Base-by-base conservation (phyloP, 2,329 filamentous ascomycete genomes). In the Botrytis medusae region DNA sequence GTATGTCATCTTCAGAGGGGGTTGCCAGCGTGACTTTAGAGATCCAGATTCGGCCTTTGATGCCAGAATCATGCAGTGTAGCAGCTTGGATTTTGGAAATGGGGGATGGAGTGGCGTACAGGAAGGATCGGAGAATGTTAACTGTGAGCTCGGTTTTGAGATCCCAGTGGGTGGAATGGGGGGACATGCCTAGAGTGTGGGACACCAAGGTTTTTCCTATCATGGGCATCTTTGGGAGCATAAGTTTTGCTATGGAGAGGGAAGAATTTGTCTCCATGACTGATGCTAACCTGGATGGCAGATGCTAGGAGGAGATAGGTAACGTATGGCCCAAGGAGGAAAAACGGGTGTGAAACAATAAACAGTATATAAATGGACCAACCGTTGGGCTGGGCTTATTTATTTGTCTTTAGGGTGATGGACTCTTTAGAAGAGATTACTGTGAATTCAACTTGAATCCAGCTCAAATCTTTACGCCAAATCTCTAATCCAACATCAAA, bases 41-140 rank as follows among this genome's bases (percentile, higher is more conserved):
- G 37, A 97, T 86, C 95, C 95, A 98, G 76, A 96, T 89, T 62
- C 88, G 88, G 6, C 94, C 94, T 79, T 93, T 94, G 79, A 97
- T 85, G 0, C 89, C 89, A 0, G 87, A 87, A 71, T 92, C 91
- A 72, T 85, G 88, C 61, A 88, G 83, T 1, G 88, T 87, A 22
- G 88, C 77, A 59, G 83, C 84, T 82, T 98, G 95, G 9, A 87
- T 83, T 74, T 89, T 86, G 0, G 87, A 84, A 42, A 97, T 83
- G 6, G 84, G 83, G 22, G 78, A 57, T 63, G 74, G 76, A 65
- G 77, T 63, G 25, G 81, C 80, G 25, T 37, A 34, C 68, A 93
- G 81, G 71, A 94, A 84, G 0, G 88, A 88, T 29, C 93, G 91
- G 25, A 98, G 81, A 20, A 96, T 83, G 34, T 89, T 87, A 72